phyloP scores from a whole-genome alignment of 2,329 filamentous ascomycete species.

The Microthyrium microscopicum region DNA sequence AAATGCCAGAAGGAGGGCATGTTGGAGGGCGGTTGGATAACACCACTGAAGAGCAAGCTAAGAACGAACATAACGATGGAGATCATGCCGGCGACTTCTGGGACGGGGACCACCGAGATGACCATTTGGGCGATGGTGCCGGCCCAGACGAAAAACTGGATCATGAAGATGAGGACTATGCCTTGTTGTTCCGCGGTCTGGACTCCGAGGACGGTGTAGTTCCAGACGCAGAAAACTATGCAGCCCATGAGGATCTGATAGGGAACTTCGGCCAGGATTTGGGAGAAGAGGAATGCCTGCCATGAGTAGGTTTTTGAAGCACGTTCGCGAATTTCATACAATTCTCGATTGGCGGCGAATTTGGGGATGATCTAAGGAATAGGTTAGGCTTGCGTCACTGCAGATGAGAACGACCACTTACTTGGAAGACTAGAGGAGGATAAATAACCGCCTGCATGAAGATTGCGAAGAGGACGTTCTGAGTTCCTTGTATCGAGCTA shows the following conservation, averaged over 20 bases:
- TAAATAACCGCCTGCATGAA: slow-evolving; percentile 32
- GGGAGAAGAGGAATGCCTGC: slow-evolving; percentile 48
- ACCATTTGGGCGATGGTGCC: background rate
- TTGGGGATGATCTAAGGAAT: slow-evolving; percentile 44
- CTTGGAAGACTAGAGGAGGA: slow-evolving; percentile 26
- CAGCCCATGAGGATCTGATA: slow-evolving; percentile 47
- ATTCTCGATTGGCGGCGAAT: slow-evolving; percentile 24
- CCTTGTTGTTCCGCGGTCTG: slow-evolving; percentile 38
- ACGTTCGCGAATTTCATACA: slow-evolving; percentile 44
- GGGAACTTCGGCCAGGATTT: slow-evolving; percentile 55
- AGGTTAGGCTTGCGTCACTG: no score
- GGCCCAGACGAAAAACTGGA: slow-evolving; percentile 38
- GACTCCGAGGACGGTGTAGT: slow-evolving; percentile 13
- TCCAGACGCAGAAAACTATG: slow-evolving; percentile 35
- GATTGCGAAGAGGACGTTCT: slow-evolving; percentile 30
- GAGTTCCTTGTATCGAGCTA: slow-evolving; percentile 23
- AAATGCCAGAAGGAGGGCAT: slow-evolving; percentile 62
- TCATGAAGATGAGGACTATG: slow-evolving; percentile 47
- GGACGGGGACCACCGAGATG: background rate
- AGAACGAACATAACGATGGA: slow-evolving; percentile 47
- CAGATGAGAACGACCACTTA: no score
- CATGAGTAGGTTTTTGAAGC: slow-evolving; percentile 59
- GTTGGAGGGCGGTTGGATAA: slow-evolving; percentile 39
- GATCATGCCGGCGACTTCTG: background rate
- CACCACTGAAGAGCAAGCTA: slow-evolving; percentile 46